Evolutionary conservation across 148 eudicot genomes (phyloP).

Genomic region (Amaranthus cruentus): DNA sequence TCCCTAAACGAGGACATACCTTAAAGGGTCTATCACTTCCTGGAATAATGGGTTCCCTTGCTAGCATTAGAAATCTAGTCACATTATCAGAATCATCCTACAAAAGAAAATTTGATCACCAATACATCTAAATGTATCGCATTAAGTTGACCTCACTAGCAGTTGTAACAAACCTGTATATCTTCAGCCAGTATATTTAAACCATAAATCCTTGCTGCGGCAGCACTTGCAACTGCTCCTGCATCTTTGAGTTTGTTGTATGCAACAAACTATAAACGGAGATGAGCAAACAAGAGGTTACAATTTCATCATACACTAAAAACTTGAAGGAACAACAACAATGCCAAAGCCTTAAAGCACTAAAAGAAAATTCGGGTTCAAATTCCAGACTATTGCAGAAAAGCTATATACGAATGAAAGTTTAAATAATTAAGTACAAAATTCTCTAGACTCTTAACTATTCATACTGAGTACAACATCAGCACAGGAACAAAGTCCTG

Average conservation of each 20-base stretch:
- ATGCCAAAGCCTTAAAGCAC: neutral
- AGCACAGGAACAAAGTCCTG: neutral
- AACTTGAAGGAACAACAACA: neutral
- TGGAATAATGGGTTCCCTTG: conserved; percentile 53
- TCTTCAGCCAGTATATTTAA: conserved; percentile 45
- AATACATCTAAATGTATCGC: neutral
- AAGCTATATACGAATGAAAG: neutral
- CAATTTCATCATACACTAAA: neutral
- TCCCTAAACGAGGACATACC: conserved; percentile 18
- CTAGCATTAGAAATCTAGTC: conserved; percentile 45
- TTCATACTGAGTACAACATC: neutral
- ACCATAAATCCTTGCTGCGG: conserved; percentile 52
- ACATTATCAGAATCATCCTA: conserved; percentile 53
- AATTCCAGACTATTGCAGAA: neutral
- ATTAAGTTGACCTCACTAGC: neutral
- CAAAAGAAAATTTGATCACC: conserved; percentile 11
- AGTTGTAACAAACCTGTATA: conserved; percentile 39
- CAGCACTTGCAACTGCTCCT: conserved; percentile 53
- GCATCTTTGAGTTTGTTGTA: conserved; percentile 41
- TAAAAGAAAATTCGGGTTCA: neutral
- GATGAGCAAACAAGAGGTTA: conserved; percentile 3
- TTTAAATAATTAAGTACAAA: neutral
- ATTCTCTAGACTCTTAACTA: neutral
- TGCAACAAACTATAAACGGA: conserved; percentile 39
- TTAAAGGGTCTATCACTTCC: conserved; percentile 44